These are phyloP conservation scores for Auricularia sp. DNA, from an alignment of 768 basidiomycete species.

Conservation along the genomic window DNA sequence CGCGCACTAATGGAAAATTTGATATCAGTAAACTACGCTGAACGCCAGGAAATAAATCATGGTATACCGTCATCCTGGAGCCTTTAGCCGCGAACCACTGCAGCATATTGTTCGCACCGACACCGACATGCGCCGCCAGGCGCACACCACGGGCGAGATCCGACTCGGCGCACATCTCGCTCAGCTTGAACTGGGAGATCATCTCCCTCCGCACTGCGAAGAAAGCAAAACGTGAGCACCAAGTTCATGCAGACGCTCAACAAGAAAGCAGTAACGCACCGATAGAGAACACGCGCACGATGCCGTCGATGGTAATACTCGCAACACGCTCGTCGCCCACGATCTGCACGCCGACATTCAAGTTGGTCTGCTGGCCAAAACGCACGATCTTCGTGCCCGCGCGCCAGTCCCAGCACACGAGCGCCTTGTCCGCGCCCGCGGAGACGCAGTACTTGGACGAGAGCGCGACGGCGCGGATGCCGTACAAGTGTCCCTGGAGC, in stretches of 20 bases:
- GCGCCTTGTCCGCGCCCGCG: slow-evolving; percentile 60
- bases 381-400: slow-evolving; percentile 80
- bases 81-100: slow-evolving; percentile 93
- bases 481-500: slow-evolving; percentile 73
- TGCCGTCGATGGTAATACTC: slow-evolving; percentile 87
- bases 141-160: slow-evolving; percentile 60
- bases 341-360: slow-evolving; percentile 85
- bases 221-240: too few relatives aligned
- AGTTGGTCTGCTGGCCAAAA: slow-evolving; percentile 88
- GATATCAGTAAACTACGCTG: too few relatives aligned
- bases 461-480: slow-evolving; percentile 81
- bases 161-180: slow-evolving; percentile 14
- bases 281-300: slow-evolving; percentile 85
- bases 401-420: slow-evolving; percentile 88
- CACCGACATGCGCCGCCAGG: slow-evolving; percentile 59
- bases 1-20: slow-evolving; percentile 49
- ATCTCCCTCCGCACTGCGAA: too few relatives aligned
- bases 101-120: slow-evolving; percentile 79
- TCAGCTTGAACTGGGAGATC: slow-evolving; percentile 85
- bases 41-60: too few relatives aligned
- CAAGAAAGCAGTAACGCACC: too few relatives aligned
- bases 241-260: too few relatives aligned
- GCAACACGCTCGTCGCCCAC: slow-evolving; percentile 80
- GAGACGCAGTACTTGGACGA: slow-evolving; percentile 80
- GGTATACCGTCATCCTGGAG: slow-evolving; percentile 70